Base-by-base conservation (phyloP, 2,329 filamentous ascomycete species). In the Cucurbitaria berberidis region DNA sequence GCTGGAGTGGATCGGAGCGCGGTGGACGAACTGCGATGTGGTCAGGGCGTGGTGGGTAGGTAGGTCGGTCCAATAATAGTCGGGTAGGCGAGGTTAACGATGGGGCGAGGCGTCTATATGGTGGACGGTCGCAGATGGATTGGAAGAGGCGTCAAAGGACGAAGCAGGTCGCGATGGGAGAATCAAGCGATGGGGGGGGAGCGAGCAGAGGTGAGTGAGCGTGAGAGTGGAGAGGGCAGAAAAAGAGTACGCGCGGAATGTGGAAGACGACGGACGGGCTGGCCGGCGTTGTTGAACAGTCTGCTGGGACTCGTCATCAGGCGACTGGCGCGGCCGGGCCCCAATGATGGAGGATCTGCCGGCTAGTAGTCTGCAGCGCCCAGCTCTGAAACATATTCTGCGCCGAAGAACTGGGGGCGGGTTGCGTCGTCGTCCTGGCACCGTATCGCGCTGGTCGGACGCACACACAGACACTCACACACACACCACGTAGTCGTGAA, bases 1-100 rank as follows among this genome's bases (percentile, higher is more conserved):
- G 51, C 55, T 54, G 34, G 27, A 43, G 61, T 55, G 51, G 58
- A 59, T 38, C 53, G 47, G 16, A 24, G 39, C 27, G 45, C 40
- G 52, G 41, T 41, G 53, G 50, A 54, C 52, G 51, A 46, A 51
- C 36, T 60, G 61, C 47, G 45, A 46, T 40, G 48, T 47, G 46
- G 52, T 39, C 34, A 41, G n/a, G 36, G 36, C 36, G 36, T n/a
- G n/a, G n/a, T n/a, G n/a, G n/a, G n/a, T n/a, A n/a, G n/a, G n/a
- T n/a, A n/a, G n/a, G n/a, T 38, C 5, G 19, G 21, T 39, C 36
- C 36, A 39, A 11, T 19, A 39, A 39, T 51, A 51, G 45, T n/a
- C 50, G 56, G 48, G 51, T 39, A 53, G n/a, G 52, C 48, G 55
- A 57, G 57, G 51, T 51, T 56, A 59, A 59, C 51, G 51, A 60